These are phyloP conservation scores for Pseudopyrenochaeta lycopersici DNA, from an alignment of 2,329 filamentous ascomycete species.

Conservation along the genomic window DNA sequence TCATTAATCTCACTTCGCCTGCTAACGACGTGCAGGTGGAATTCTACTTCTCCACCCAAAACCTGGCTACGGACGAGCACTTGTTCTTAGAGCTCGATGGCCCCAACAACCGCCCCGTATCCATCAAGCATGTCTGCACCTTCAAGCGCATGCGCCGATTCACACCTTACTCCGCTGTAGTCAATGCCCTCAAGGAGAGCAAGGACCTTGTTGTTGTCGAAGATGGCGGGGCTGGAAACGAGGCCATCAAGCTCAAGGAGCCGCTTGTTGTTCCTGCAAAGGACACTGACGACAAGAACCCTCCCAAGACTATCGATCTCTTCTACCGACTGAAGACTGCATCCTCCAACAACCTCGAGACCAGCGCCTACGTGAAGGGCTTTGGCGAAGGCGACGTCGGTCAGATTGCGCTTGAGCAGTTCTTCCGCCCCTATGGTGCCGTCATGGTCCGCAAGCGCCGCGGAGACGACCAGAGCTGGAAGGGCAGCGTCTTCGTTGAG, in stretches of 20 bases:
- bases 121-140: conserved; percentile 77
- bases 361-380: conserved; percentile 91
- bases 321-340: conserved; percentile 61
- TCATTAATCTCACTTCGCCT: not conserved
- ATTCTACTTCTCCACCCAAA: conserved; percentile 94
- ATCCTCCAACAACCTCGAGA: conserved; percentile 71
- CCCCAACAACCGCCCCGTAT: conserved; percentile 80
- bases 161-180: conserved; percentile 83
- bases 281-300: conserved; percentile 41
- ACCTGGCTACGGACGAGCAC: conserved; percentile 88
- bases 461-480: conserved; percentile 75
- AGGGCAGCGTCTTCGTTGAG: conserved; percentile 96
- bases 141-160: conserved; percentile 98
- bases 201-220: conserved; percentile 76
- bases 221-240: conserved; percentile 64
- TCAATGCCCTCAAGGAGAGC: conserved; percentile 83
- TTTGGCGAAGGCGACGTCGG: conserved; percentile 88
- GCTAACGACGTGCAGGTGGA: conserved; percentile 72
- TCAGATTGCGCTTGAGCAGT: conserved; percentile 93
- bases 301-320: conserved; percentile 49
- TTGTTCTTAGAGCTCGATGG: conserved; percentile 82
- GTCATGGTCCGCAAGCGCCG: conserved; percentile 88
- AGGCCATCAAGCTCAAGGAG: conserved; percentile 72
- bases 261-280: conserved; percentile 58
- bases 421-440: conserved; percentile 83